Conservation (phyloP, 352 stramenopile genomes). For the Phytophthora ramorum region DNA sequence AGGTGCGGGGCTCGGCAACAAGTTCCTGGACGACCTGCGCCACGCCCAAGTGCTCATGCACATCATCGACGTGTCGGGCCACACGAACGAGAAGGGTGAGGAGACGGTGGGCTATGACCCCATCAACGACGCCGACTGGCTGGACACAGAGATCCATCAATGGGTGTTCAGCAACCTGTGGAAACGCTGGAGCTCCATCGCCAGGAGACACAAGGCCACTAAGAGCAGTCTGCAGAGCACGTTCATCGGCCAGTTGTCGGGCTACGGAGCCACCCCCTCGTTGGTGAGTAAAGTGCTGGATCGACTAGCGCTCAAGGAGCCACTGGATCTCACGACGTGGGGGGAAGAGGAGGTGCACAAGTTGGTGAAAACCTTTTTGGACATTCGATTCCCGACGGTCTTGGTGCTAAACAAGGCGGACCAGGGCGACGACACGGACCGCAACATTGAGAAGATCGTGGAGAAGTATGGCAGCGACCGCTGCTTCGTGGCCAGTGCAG, state of each 20-base stretch:
- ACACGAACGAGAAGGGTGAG: conserved; percentile 92
- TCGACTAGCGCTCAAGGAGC: conserved; percentile 67
- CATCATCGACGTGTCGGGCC: conserved; percentile 90
- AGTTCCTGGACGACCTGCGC: conserved; percentile 96
- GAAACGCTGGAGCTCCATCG: conserved; percentile 85
- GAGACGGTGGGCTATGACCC: conserved; percentile 89
- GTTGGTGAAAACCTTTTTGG: conserved; percentile 82
- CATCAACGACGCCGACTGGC: conserved; percentile 90
- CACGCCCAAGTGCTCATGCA: conserved; percentile 91
- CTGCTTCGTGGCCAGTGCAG: conserved; percentile 87
- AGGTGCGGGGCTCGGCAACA: conserved; percentile 97
- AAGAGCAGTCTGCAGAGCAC: conserved; percentile 75
- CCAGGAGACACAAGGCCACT: conserved; percentile 72
- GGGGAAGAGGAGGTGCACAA: conserved; percentile 70
- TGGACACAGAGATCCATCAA: conserved; percentile 86
- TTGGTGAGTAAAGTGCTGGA: conserved; percentile 79
- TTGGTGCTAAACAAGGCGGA: conserved; percentile 92
- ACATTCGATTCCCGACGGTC: conserved; percentile 86
- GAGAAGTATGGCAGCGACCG: conserved; percentile 90
- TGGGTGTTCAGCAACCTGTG: conserved; percentile 92
- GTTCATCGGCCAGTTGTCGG: conserved; percentile 78
- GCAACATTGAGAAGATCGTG: conserved; percentile 89
- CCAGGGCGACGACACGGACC: conserved; percentile 83
- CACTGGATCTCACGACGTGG: conserved; percentile 64
- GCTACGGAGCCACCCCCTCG: conserved; percentile 80